Evolutionary conservation across 345 rosid genomes (phyloP).

Genomic region (Citrus trifoliata): DNA sequence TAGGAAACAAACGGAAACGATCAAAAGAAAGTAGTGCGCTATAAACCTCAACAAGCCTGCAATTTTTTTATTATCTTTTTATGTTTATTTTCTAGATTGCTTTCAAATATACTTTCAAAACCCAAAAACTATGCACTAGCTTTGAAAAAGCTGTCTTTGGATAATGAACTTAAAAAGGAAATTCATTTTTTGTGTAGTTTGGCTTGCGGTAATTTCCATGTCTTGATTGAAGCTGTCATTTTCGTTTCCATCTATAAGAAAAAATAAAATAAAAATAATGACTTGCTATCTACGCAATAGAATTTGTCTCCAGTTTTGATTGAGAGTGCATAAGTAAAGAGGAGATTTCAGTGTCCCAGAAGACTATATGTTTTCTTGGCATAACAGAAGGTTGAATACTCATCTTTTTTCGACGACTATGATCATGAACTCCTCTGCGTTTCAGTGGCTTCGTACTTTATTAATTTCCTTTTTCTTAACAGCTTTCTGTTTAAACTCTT

Average conservation of each 20-base stretch:
- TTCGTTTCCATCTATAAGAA: not conserved
- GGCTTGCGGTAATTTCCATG: not conserved
- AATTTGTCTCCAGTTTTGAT: not conserved
- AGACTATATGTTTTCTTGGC: not conserved
- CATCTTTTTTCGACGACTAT: not conserved
- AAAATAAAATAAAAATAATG: too few relatives aligned
- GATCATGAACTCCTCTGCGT: not conserved
- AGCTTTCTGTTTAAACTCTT: not conserved
- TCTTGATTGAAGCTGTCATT: not conserved
- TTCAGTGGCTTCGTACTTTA: not conserved
- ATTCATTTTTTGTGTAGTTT: not conserved
- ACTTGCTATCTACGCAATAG: not conserved
- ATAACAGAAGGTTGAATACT: not conserved
- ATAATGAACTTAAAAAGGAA: not conserved
- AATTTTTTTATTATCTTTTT: too few relatives aligned
- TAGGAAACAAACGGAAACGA: not conserved
- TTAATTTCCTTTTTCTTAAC: not conserved
- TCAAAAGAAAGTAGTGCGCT: not conserved
- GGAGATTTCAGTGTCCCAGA: not conserved
- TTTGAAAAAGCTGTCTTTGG: not conserved
- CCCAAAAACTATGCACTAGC: not conserved
- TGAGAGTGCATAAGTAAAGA: not conserved
- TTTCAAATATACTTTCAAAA: too few relatives aligned
- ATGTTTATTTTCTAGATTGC: too few relatives aligned
- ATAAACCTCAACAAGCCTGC: not conserved